A percentile compares a stretch with the other conserved stretches of the same genome.
Conservation (phyloP, 2,329 filamentous ascomycete genomes). For the Xylariomycetidae sp. region DNA sequence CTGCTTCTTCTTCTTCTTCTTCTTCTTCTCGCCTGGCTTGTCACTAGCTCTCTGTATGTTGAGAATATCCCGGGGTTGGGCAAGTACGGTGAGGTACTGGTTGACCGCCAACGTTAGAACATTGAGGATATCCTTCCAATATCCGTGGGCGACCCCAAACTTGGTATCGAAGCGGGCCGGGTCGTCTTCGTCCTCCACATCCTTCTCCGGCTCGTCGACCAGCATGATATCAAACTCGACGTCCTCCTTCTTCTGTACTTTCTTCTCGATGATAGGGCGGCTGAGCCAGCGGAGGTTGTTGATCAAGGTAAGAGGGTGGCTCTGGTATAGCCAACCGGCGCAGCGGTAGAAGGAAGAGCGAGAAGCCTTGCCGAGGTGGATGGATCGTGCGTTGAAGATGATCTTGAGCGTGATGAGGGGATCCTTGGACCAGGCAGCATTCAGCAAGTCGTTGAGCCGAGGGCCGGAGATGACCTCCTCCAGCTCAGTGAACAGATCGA, state of each 20-base stretch:
- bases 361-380: constrained; percentile 53
- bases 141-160: constrained; percentile 51
- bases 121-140: constrained; percentile 60
- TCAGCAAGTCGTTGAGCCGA: constrained; percentile 36
- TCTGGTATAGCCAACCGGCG: constrained; percentile 50
- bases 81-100: constrained; percentile 37
- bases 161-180: constrained; percentile 34
- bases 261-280: constrained; percentile 52
- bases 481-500: constrained; percentile 53
- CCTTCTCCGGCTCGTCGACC: constrained; percentile 26
- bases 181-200: constrained; percentile 35
- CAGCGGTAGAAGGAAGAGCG: constrained; percentile 45
- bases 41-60: constrained; percentile 32
- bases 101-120: constrained; percentile 48
- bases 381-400: constrained; percentile 57
- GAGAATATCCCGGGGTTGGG: constrained; percentile 35
- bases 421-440: constrained; percentile 45
- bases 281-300: constrained; percentile 51
- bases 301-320: constrained; percentile 51
- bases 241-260: constrained; percentile 33
- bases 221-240: constrained; percentile 27
- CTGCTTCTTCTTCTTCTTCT: not conserved
- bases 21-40: no score
- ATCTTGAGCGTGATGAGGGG: constrained; percentile 48
- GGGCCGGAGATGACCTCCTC: constrained; percentile 34